phyloP scores from a whole-genome alignment of 768 basidiomycete species.

The Mycena polygramma region DNA sequence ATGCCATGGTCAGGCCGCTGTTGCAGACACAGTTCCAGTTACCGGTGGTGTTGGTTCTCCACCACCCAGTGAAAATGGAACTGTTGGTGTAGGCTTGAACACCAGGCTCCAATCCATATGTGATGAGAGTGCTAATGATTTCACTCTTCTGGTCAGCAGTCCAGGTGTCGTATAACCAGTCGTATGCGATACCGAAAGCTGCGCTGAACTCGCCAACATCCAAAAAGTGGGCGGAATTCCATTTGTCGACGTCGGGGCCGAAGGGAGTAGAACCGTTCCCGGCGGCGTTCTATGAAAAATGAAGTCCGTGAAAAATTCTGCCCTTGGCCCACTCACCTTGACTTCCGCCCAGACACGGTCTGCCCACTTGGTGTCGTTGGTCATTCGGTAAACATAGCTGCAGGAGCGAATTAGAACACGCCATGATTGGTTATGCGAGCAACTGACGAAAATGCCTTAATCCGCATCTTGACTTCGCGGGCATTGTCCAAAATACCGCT shows the following conservation, averaged over 20 bases:
- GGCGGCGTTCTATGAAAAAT: slow-evolving; percentile 70
- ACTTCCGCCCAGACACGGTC: slow-evolving; percentile 90
- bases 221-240: slow-evolving; percentile 94
- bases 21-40: slow-evolving; percentile 99
- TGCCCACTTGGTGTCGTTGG: slow-evolving; percentile 70
- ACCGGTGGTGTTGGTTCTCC: slow-evolving; percentile 77
- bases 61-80: slow-evolving; percentile 73
- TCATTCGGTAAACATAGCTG: slow-evolving; percentile 86
- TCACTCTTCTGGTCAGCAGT: slow-evolving; percentile 74
- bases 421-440: slow-evolving; percentile 79
- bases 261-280: slow-evolving; percentile 76
- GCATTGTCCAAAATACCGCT: slow-evolving; percentile 95
- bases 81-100: slow-evolving; percentile 61
- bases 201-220: slow-evolving; percentile 89
- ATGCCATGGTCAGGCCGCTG: slow-evolving; percentile 87
- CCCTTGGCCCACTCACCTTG: slow-evolving; percentile 62
- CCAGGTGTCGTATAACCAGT: slow-evolving; percentile 95
- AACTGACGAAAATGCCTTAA: slow-evolving; percentile 94
- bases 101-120: slow-evolving; percentile 82
- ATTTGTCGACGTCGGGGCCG: slow-evolving; percentile 76
- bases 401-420: neutral
- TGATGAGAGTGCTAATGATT: slow-evolving; percentile 80
- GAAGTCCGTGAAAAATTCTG: neutral
- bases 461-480: slow-evolving; percentile 89
- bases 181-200: slow-evolving; percentile 93